A percentile compares a stretch with the other conserved stretches of the same genome.
Evolutionary conservation across 768 basidiomycete genomes (phyloP).

Genomic region (Tephrocybe sp.): DNA sequence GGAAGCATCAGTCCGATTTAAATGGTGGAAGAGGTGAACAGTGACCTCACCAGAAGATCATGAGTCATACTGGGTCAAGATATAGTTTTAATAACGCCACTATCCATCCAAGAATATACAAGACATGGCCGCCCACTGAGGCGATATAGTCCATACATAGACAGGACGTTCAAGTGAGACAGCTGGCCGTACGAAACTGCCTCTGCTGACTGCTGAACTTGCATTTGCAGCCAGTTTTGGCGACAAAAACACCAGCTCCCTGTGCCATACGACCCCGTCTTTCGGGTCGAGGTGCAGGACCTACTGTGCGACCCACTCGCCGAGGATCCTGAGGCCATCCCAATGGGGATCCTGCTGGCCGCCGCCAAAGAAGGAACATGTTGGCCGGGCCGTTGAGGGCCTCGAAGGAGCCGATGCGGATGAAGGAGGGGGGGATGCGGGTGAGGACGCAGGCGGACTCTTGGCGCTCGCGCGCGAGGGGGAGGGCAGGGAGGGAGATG

Average conservation of each 20-base stretch:
- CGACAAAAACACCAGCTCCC: constrained; percentile 51
- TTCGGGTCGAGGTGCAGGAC: constrained; percentile 54
- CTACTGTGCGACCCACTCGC: constrained; percentile 68
- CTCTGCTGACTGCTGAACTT: constrained; percentile 7
- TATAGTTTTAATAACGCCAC: constrained; percentile 29
- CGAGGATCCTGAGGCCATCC: constrained; percentile 73
- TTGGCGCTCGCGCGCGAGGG: constrained; percentile 71
- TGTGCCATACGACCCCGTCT: constrained; percentile 64
- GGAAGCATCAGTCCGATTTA: not conserved
- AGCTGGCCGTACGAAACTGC: constrained; percentile 13
- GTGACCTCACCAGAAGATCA: not conserved
- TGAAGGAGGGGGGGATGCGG: constrained; percentile 85
- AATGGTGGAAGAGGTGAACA: no score
- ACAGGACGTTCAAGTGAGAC: constrained; percentile 24
- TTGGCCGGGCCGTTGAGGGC: constrained; percentile 72
- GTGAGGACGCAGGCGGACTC: constrained; percentile 77
- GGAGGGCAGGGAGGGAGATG: constrained; percentile 68
- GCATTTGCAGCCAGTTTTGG: not conserved
- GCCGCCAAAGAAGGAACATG: constrained; percentile 69
- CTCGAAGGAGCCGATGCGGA: constrained; percentile 91
- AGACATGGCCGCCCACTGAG: constrained; percentile 26
- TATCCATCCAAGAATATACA: constrained; percentile 37
- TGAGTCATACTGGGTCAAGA: constrained; percentile 13
- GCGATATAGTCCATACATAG: constrained; percentile 32
- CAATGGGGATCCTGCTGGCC: constrained; percentile 75